Conservation (phyloP, 495 filamentous ascomycete genomes). For the Jackrogersella minutella region DNA sequence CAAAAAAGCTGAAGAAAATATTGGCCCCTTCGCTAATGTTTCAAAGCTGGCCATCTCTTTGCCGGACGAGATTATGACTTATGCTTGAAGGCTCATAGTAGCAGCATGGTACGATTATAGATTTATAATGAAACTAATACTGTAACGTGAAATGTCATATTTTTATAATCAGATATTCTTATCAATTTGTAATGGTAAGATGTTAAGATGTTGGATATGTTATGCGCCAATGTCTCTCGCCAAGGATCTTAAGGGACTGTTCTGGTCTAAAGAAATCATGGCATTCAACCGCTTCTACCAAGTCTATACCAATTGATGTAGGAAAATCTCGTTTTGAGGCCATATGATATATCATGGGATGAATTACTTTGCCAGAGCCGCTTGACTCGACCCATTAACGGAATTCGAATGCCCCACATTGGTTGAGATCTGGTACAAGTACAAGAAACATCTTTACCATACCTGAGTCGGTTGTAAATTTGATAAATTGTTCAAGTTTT, state of each 20-base stretch:
- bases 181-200: too few relatives aligned
- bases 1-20: too few relatives aligned
- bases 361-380: neutral
- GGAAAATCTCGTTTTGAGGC: neutral
- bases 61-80: too few relatives aligned
- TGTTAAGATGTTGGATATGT: neutral
- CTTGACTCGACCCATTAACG: neutral
- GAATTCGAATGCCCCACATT: neutral
- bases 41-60: too few relatives aligned
- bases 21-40: too few relatives aligned
- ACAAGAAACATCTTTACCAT: slow-evolving; percentile 18
- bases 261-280: neutral
- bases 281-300: neutral
- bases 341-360: neutral
- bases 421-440: neutral
- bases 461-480: slow-evolving; percentile 57
- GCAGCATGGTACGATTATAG: too few relatives aligned
- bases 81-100: too few relatives aligned
- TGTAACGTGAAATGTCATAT: too few relatives aligned
- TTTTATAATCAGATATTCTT: too few relatives aligned
- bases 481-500: slow-evolving; percentile 51
- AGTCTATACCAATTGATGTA: neutral
- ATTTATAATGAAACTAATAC: too few relatives aligned
- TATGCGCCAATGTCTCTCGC: neutral
- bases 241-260: neutral